Percentiles rank a stretch among this genome's conserved stretches.
Evolutionary conservation across 805 yeast species (phyloP).

Genomic region (Hanseniaspora nectarophila): DNA sequence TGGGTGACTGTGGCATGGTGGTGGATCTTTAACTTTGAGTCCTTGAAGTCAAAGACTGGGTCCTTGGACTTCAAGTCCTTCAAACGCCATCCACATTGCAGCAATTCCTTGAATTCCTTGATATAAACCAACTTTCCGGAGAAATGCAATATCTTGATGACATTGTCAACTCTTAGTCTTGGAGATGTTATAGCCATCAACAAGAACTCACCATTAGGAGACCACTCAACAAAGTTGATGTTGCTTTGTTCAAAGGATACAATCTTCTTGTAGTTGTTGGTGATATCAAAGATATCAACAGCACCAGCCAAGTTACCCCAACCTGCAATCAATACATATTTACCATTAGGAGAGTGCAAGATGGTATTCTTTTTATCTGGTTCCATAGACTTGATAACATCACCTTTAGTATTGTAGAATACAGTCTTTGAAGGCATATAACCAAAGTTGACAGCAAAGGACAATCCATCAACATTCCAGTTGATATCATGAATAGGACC

Average conservation of each 20-base stretch:
- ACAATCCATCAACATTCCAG: conserved; percentile 94
- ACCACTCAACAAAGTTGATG: conserved; percentile 95
- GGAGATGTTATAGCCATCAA: conserved; percentile 96
- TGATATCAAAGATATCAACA: conserved; percentile 88
- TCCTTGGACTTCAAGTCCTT: conserved; percentile 26
- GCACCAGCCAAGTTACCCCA: conserved; percentile 96
- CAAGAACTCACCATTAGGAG: conserved; percentile 89
- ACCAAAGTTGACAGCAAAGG: conserved; percentile 94
- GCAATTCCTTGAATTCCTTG: conserved; percentile 71
- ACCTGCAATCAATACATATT: conserved; percentile 85
- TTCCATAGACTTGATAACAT: conserved; percentile 68
- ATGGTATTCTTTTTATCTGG: conserved; percentile 83
- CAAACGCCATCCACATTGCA: conserved; percentile 66
- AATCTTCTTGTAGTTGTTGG: conserved; percentile 57
- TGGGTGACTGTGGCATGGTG: conserved; percentile 56
- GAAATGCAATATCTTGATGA: conserved; percentile 86
- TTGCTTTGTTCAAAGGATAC: conserved; percentile 81
- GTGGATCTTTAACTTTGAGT: conserved; percentile 45
- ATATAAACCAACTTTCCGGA: conserved; percentile 68
- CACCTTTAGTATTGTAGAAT: conserved; percentile 89
- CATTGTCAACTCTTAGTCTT: conserved; percentile 90
- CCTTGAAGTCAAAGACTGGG: conserved; percentile 34
- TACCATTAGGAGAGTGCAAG: conserved; percentile 85
- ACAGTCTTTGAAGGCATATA: conserved; percentile 95
- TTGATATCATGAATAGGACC: conserved; percentile 97